phyloP scores from a whole-genome alignment of 129 eudicot genomes.

The Arctium minus region DNA sequence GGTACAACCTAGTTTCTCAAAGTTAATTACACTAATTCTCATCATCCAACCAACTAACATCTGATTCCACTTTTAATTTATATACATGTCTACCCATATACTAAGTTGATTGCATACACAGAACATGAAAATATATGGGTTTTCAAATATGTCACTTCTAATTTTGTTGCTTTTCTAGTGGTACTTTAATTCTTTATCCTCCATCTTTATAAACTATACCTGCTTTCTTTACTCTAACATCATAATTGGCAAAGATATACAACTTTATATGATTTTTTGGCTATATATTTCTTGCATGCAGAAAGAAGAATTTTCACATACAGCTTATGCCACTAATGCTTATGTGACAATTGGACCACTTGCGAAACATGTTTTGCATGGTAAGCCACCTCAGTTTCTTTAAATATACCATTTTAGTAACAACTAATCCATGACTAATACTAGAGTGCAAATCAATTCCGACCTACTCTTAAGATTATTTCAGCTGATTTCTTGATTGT shows the following conservation, averaged over 20 bases:
- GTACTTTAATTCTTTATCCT: not conserved
- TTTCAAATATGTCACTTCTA: not conserved
- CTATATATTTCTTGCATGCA: slow-evolving; percentile 28
- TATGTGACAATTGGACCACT: slow-evolving; percentile 84
- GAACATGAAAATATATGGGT: not conserved
- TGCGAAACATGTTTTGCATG: slow-evolving; percentile 80
- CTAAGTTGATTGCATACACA: no score
- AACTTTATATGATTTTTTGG: slow-evolving; percentile 5
- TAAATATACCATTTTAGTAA: not conserved
- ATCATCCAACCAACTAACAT: no score
- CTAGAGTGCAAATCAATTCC: not conserved
- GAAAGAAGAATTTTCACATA: slow-evolving; percentile 97
- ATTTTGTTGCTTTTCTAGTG: not conserved
- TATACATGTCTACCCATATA: no score
- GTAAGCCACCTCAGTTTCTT: slow-evolving; percentile 33
- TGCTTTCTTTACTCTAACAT: not conserved
- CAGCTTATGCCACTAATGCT: slow-evolving; percentile 93
- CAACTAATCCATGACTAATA: not conserved
- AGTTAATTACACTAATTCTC: no score
- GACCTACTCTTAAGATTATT: not conserved
- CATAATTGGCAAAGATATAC: not conserved
- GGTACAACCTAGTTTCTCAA: no score
- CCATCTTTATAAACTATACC: not conserved
- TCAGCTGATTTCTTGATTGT: not conserved
- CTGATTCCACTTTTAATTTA: no score